Evolutionary conservation across 805 yeast species (phyloP).

Genomic region (Metschnikowia henanensis): DNA sequence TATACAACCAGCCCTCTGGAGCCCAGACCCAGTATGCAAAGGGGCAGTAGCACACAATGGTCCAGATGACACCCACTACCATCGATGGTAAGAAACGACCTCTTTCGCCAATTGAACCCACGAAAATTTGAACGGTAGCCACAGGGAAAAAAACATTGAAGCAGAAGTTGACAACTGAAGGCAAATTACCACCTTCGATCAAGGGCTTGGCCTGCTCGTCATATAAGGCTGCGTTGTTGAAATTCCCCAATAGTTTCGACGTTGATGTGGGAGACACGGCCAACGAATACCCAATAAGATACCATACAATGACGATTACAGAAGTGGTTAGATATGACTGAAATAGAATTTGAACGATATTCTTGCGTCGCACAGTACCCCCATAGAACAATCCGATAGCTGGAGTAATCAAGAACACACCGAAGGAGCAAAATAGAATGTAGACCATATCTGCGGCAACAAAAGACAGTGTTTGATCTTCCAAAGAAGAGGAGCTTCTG

Average conservation of each 20-base stretch:
- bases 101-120: conserved; percentile 45
- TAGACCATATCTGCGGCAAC: conserved; percentile 50
- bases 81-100: conserved; percentile 42
- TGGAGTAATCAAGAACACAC: conserved; percentile 49
- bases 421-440: conserved; percentile 46
- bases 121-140: conserved; percentile 49
- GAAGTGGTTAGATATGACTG: conserved; percentile 45
- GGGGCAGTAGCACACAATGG: conserved; percentile 46
- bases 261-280: conserved; percentile 38
- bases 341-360: conserved; percentile 43
- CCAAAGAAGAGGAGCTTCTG: conserved; percentile 12
- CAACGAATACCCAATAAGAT: conserved; percentile 45
- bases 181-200: conserved; percentile 47
- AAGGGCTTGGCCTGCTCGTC: conserved; percentile 40
- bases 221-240: conserved; percentile 40
- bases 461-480: conserved; percentile 39
- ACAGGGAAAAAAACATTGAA: conserved; percentile 48
- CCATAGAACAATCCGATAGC: conserved; percentile 46
- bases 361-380: conserved; percentile 43
- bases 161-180: conserved; percentile 45
- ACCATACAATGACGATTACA: conserved; percentile 42
- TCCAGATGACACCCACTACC: conserved; percentile 41
- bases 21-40: conserved; percentile 50
- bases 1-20: conserved; percentile 43
- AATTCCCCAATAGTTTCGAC: conserved; percentile 33